Conservation (phyloP, 192 early-diverging fungal species). For the Phycomyces nitens region DNA sequence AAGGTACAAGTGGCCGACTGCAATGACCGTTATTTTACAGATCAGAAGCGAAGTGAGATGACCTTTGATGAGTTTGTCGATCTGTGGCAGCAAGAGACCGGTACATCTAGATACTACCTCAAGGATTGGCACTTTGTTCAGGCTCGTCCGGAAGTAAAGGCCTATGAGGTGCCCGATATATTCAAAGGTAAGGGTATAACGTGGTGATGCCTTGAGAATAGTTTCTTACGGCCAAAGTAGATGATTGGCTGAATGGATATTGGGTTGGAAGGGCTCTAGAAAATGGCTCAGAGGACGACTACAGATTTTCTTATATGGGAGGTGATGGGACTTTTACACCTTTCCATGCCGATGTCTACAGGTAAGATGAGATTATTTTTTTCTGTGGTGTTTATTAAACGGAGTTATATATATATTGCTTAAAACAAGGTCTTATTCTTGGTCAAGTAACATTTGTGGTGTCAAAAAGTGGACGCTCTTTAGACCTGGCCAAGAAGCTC, state of each 20-base stretch:
- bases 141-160: slow-evolving; percentile 35
- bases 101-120: slow-evolving; percentile 43
- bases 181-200: slow-evolving; percentile 44
- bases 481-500: slow-evolving; percentile 58
- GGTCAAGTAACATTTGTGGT: slow-evolving; percentile 74
- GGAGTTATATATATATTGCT: not conserved
- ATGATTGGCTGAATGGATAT: slow-evolving; percentile 74
- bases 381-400: no score
- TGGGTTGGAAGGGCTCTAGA: slow-evolving; percentile 27
- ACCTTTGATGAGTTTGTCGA: slow-evolving; percentile 51
- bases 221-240: no score
- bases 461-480: slow-evolving; percentile 68
- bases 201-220: no score
- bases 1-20: slow-evolving; percentile 63
- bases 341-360: slow-evolving; percentile 74
- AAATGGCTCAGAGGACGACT: slow-evolving; percentile 58
- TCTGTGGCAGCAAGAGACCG: slow-evolving; percentile 37
- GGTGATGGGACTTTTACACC: slow-evolving; percentile 69
- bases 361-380: no score
- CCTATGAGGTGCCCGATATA: slow-evolving; percentile 44
- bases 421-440: slow-evolving; percentile 57
- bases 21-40: slow-evolving; percentile 52
- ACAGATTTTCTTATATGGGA: slow-evolving; percentile 72
- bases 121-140: slow-evolving; percentile 72
- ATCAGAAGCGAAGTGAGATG: slow-evolving; percentile 60